Evolutionary conservation across 2,329 filamentous ascomycete species (phyloP).

Genomic region (Sporothrix phasma): DNA sequence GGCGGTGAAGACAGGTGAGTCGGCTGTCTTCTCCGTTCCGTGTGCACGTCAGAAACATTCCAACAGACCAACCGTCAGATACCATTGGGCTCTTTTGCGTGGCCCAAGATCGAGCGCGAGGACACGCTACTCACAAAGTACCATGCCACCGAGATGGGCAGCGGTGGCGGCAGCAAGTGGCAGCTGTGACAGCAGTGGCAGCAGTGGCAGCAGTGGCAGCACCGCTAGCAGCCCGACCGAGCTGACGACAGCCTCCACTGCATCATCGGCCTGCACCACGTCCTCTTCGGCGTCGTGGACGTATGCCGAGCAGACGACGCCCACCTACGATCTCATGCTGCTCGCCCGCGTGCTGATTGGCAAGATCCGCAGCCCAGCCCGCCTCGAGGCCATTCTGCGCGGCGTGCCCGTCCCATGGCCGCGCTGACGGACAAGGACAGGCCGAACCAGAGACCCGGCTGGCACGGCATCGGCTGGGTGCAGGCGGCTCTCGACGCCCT

Average conservation of each 20-base stretch:
- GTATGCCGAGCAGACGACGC: slow-evolving; percentile 1
- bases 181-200: neutral
- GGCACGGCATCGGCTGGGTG: slow-evolving; percentile 8
- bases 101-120: slow-evolving; percentile 8
- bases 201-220: neutral
- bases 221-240: neutral
- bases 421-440: neutral
- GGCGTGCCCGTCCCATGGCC: neutral
- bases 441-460: neutral
- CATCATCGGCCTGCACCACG: neutral
- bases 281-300: neutral
- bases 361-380: neutral
- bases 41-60: neutral
- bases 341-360: slow-evolving; percentile 7
- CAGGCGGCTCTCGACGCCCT: neutral
- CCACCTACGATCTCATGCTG: neutral
- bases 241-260: neutral
- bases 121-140: slow-evolving; percentile 1
- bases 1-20: slow-evolving; percentile 3
- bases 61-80: neutral
- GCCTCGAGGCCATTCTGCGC: slow-evolving; percentile 3
- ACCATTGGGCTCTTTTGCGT: slow-evolving; percentile 6
- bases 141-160: slow-evolving; percentile 7
- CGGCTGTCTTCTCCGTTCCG: neutral
- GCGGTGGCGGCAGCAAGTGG: neutral